These are phyloP conservation scores for Hemisphaericaspora xylofermentans DNA, from an alignment of 1,139 yeast genomes.

Conservation along the genomic window DNA sequence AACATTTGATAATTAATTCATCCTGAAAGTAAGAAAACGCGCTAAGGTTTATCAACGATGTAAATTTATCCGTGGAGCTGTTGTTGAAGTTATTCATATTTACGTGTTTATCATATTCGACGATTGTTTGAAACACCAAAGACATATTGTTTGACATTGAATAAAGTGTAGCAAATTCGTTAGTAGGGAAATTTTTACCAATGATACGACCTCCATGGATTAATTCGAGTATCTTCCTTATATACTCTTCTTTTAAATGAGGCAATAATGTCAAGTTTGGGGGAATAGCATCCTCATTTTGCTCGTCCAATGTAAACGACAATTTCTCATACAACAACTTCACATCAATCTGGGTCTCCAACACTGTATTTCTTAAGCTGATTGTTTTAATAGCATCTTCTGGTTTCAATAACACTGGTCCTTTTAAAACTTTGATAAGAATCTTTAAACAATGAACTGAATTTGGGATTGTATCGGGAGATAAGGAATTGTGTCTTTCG, in stretches of 20 bases:
- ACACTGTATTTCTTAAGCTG: constrained; percentile 43
- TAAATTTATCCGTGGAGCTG: constrained; percentile 19
- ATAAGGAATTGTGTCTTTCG: constrained; percentile 28
- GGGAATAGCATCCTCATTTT: constrained; percentile 53
- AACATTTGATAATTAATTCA: constrained; percentile 59
- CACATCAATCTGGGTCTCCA: constrained; percentile 58
- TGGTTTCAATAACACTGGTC: constrained; percentile 51
- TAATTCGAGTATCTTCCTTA: constrained; percentile 51
- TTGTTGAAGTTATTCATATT: constrained; percentile 17
- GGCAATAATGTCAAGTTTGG: constrained; percentile 42
- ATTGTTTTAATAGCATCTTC: constrained; percentile 53
- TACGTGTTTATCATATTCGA: constrained; percentile 45
- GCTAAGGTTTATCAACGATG: constrained; percentile 54
- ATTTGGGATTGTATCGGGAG: constrained; percentile 43
- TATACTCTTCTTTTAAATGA: constrained; percentile 42
- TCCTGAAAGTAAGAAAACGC: constrained; percentile 59
- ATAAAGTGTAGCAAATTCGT: constrained; percentile 37
- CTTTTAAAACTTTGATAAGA: constrained; percentile 57
- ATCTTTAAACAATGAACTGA: constrained; percentile 57
- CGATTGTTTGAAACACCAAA: constrained; percentile 33
- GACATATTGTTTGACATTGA: constrained; percentile 41
- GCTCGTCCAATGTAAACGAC: constrained; percentile 40
- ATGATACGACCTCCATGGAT: constrained; percentile 40
- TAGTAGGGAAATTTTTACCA: constrained; percentile 19
- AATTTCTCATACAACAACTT: constrained; percentile 48